Conservation (phyloP, 768 basidiomycete genomes). For the Naganishia vishniacii region DNA sequence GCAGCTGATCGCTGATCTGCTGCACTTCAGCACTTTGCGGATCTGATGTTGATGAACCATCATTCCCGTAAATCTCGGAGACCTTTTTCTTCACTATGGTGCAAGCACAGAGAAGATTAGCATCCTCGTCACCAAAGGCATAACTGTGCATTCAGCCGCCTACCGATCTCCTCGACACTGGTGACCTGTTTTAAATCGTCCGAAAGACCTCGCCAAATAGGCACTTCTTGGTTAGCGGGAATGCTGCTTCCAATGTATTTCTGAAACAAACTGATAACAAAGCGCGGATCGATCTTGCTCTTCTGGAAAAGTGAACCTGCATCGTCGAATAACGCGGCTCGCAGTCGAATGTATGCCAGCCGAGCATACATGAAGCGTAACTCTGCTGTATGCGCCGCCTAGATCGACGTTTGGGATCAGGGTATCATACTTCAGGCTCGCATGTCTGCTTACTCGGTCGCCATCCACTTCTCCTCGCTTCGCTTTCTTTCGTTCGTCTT, state of each 20-base stretch:
- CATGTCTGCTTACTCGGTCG: slow-evolving; percentile 35
- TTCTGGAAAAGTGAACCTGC: slow-evolving; percentile 71
- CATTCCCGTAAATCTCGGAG: slow-evolving; percentile 15
- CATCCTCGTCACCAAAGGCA: no score
- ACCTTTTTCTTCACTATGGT: slow-evolving; percentile 23
- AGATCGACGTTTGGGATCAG: not conserved
- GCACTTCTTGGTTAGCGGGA: slow-evolving; percentile 54
- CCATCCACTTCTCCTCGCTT: slow-evolving; percentile 44
- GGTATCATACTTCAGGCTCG: not conserved
- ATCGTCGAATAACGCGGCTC: slow-evolving; percentile 75
- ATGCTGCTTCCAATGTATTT: slow-evolving; percentile 63
- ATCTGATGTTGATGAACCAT: not conserved
- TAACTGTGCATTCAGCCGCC: slow-evolving; percentile 52
- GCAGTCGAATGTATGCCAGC: slow-evolving; percentile 71
- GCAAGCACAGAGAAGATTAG: not conserved
- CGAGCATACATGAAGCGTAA: slow-evolving; percentile 73
- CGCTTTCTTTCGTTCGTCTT: slow-evolving; percentile 42
- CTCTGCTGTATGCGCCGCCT: slow-evolving; percentile 51
- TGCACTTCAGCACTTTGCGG: slow-evolving; percentile 6
- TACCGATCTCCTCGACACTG: slow-evolving; percentile 77
- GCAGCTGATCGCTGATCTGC: slow-evolving; percentile 47
- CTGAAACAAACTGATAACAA: slow-evolving; percentile 74
- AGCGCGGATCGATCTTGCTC: slow-evolving; percentile 75
- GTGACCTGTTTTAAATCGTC: slow-evolving; percentile 65
- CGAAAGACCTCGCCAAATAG: slow-evolving; percentile 70